Base-by-base conservation (phyloP, 2,329 filamentous ascomycete species). In the Alternaria solani region DNA sequence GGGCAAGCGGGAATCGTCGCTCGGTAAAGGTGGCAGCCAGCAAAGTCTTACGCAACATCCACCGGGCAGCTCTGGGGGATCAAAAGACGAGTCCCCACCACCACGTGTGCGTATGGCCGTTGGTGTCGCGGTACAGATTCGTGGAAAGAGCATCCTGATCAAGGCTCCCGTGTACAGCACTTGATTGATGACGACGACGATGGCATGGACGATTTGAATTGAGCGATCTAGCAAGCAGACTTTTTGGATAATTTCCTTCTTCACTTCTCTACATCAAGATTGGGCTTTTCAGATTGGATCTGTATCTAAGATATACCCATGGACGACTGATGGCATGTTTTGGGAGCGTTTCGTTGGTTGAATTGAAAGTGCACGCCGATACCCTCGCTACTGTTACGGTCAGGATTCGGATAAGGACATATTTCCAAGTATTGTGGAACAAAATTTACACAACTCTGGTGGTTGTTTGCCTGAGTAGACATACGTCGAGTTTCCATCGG, bases 161-260 rank as follows among this genome's bases (percentile, higher is more conserved):
- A 84, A 84, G 70, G 82, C 83, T 55, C 81, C 82, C 5, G 81
- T 84, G 12, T 83, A 77, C 66, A 77, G 73, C 68, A 77, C 74
- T 36, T 76, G 64, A 73, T 47, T 12, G 12, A 18, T 25, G 8
- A 43, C 44, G 16, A 55, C 51, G 30, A 57, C 20, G 44, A 34
- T 39, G 51, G 20, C 20, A 23, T 34, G 51, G 48, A 41, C 41
- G 53, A 46, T 55, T 65, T 65, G 59, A 47, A 61, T 67, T 61
- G 59, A 66, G 61, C 59, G 62, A 59, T 64, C 23, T 65, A 70
- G 62, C 57, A 55, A 65, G 54, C 42, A 53, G 57, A 46, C 56
- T 53, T 55, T 55, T 56, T 57, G 57, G 46, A 43, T 41, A 26
- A 55, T 64, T 23, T 57, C 47, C 46, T 55, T 62, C 42, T 63